These are phyloP conservation scores for Penicillium chermesinum DNA, from an alignment of 495 filamentous ascomycete genomes.

Conservation along the genomic window DNA sequence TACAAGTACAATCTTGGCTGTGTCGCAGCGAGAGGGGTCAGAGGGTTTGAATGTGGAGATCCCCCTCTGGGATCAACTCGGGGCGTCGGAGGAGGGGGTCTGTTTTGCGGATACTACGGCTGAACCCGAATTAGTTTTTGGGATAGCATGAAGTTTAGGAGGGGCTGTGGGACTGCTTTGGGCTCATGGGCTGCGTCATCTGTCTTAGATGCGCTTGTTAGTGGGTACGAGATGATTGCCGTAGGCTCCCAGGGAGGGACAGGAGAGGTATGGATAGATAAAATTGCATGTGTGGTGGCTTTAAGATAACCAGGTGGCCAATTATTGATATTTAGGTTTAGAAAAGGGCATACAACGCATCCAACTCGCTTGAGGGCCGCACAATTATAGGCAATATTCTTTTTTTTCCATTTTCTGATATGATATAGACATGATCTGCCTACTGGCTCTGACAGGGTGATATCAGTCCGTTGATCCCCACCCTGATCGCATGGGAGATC, in stretches of 20 bases:
- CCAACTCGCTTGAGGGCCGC: no score
- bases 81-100: conserved; percentile 42
- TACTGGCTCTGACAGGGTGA: background rate
- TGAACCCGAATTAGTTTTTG: conserved; percentile 42
- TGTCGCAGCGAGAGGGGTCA: conserved; percentile 45
- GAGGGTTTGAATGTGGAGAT: conserved; percentile 36
- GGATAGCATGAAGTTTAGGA: conserved; percentile 1
- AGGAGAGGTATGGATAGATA: no score
- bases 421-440: background rate
- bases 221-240: no score
- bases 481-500: conserved; percentile 19
- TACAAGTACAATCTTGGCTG: conserved; percentile 73
- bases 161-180: background rate
- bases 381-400: no score
- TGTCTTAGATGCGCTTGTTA: no score
- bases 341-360: no score
- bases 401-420: no score
- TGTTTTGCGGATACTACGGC: conserved; percentile 45
- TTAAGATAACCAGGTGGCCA: no score
- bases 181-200: conserved; percentile 1
- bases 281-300: no score
- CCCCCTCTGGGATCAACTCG: conserved; percentile 43
- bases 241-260: no score
- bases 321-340: background rate
- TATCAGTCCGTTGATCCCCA: conserved; percentile 1